Percentiles rank a stretch among this genome's conserved stretches.
phyloP scores from a whole-genome alignment of 352 stramenopile genomes.

The Hyaloperonospora arabidopsidis region DNA sequence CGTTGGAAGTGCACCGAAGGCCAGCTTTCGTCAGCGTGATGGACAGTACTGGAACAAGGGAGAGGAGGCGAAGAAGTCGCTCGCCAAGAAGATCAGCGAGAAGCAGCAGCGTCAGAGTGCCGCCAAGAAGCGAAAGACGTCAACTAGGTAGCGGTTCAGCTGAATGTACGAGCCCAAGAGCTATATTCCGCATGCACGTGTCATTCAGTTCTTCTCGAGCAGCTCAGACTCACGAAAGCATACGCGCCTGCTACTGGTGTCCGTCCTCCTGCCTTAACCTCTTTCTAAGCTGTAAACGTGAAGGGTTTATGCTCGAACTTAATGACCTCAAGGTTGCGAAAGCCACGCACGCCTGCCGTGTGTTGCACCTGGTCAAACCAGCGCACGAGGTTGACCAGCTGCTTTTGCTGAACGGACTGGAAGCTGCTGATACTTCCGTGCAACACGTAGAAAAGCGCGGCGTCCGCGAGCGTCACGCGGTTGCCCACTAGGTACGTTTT shows the following conservation, averaged over 20 bases:
- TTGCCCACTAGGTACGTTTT: slow-evolving; percentile 64
- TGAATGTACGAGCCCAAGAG: not conserved
- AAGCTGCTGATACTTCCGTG: slow-evolving; percentile 36
- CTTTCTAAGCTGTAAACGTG: slow-evolving; percentile 60
- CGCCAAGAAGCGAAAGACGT: slow-evolving; percentile 45
- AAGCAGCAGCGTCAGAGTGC: slow-evolving; percentile 47
- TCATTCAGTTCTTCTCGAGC: no score
- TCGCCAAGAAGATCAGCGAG: slow-evolving; percentile 65
- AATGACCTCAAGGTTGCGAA: slow-evolving; percentile 66
- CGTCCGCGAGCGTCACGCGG: slow-evolving; percentile 72
- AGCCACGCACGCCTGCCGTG: slow-evolving; percentile 72
- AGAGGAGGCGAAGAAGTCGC: slow-evolving; percentile 75
- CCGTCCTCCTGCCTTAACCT: not conserved
- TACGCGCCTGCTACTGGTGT: not conserved
- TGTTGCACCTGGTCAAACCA: slow-evolving; percentile 86
- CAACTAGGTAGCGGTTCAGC: slow-evolving; percentile 14
- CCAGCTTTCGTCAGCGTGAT: slow-evolving; percentile 82
- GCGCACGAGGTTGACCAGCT: slow-evolving; percentile 56
- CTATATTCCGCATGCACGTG: no score
- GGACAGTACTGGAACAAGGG: slow-evolving; percentile 85
- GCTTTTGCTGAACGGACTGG: slow-evolving; percentile 30
- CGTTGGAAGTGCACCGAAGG: slow-evolving; percentile 79
- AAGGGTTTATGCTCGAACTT: slow-evolving; percentile 38
- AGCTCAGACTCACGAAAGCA: not conserved
- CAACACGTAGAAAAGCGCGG: slow-evolving; percentile 64